phyloP scores from a whole-genome alignment of 2,329 filamentous ascomycete genomes.

The Neopestalotiopsis sp. region DNA sequence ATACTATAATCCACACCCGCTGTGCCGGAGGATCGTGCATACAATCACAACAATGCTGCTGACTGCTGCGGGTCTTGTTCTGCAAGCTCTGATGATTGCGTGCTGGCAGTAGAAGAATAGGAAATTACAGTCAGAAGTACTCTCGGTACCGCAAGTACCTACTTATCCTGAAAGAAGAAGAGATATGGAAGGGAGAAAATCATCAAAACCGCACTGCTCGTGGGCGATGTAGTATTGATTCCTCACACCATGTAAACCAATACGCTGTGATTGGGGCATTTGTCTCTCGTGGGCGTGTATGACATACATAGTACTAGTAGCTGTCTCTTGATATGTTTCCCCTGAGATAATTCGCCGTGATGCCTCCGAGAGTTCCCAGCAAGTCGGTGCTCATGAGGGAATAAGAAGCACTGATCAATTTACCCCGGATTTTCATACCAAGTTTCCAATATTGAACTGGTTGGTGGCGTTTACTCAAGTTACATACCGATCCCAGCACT shows the following conservation, averaged over 20 bases:
- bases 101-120: background rate
- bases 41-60: background rate
- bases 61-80: background rate
- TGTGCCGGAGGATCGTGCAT: conserved; percentile 8
- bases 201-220: background rate
- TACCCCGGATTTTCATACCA: conserved; percentile 13
- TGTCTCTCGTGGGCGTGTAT: background rate
- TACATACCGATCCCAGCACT: background rate
- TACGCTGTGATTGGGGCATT: background rate
- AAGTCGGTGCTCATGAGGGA: background rate
- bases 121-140: conserved; percentile 12
- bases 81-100: conserved; percentile 7
- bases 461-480: background rate
- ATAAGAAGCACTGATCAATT: background rate
- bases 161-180: background rate
- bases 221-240: background rate
- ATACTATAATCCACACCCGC: conserved; percentile 1
- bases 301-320: background rate
- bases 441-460: conserved; percentile 13
- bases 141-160: background rate
- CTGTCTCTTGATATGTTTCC: background rate
- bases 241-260: background rate
- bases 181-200: background rate
- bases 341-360: background rate
- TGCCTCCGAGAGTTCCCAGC: background rate